phyloP scores from a whole-genome alignment of 805 yeast species.

The Peterozyma toletana region DNA sequence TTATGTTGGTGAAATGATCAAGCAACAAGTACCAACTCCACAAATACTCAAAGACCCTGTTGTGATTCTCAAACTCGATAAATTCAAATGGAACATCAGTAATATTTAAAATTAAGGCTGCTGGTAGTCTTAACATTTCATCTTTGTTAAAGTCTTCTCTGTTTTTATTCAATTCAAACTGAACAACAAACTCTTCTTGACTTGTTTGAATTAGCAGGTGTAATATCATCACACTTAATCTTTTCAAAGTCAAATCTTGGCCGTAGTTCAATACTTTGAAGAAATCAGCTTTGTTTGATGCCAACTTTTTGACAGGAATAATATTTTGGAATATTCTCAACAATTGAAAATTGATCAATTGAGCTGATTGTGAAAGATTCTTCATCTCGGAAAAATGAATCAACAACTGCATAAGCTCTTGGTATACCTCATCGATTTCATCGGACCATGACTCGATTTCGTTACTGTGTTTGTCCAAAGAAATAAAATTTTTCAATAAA shows the following conservation, averaged over 20 bases:
- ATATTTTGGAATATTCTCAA: constrained; percentile 19
- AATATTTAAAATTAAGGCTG: constrained; percentile 27
- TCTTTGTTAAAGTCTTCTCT: constrained; percentile 20
- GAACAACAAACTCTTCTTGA: constrained; percentile 58
- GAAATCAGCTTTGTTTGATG: constrained; percentile 26
- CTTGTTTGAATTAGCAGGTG: constrained; percentile 29
- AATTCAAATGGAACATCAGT: constrained; percentile 25
- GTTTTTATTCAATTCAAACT: constrained; percentile 43
- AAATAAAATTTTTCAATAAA: constrained; percentile 3
- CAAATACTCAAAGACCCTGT: constrained; percentile 33
- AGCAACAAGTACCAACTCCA: constrained; percentile 68
- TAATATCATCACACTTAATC: constrained; percentile 34
- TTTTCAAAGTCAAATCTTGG: constrained; percentile 28
- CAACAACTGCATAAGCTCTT: constrained; percentile 37
- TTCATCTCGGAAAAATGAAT: constrained; percentile 19
- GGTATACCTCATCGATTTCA: constrained; percentile 25
- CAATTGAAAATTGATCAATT: constrained; percentile 28
- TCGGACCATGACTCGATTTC: constrained; percentile 28
- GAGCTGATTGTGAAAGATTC: constrained; percentile 21
- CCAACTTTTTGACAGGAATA: constrained; percentile 24
- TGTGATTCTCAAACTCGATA: constrained; percentile 29
- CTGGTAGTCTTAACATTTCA: constrained; percentile 28
- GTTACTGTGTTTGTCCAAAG: constrained; percentile 10
- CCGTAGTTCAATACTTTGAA: constrained; percentile 21
- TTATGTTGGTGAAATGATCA: constrained; percentile 53